Conservation (phyloP, 208 protist species). For the Trypanosoma lewisi region DNA sequence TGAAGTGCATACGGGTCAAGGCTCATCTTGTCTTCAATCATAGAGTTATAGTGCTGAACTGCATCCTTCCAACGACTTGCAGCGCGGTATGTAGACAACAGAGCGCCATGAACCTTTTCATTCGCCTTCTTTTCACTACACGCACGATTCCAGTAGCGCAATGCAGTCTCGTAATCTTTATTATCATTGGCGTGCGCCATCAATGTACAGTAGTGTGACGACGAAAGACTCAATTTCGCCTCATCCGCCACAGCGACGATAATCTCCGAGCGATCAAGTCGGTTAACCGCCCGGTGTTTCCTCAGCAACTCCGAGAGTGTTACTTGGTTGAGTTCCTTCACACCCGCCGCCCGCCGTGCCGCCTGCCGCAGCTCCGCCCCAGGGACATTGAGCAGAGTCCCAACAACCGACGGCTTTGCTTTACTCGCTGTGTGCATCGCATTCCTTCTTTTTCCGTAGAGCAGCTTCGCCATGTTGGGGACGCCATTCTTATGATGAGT, state of each 20-base stretch:
- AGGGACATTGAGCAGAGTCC: conserved; percentile 46
- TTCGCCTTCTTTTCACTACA: conserved; percentile 56
- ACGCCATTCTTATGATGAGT: background rate
- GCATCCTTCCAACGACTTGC: conserved; percentile 65
- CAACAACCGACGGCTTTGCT: conserved; percentile 44
- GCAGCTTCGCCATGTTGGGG: conserved; percentile 58
- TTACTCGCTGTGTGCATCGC: conserved; percentile 50
- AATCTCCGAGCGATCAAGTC: conserved; percentile 71
- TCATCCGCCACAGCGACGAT: conserved; percentile 46
- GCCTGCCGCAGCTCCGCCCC: conserved; percentile 34
- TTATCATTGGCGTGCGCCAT: conserved; percentile 88
- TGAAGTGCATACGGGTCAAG: conserved; percentile 68
- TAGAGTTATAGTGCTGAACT: conserved; percentile 57
- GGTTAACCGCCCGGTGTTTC: conserved; percentile 60
- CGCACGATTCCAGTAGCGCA: conserved; percentile 68
- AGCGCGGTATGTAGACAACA: conserved; percentile 67
- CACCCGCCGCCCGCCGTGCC: conserved; percentile 40
- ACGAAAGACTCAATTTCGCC: conserved; percentile 37
- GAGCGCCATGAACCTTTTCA: conserved; percentile 59
- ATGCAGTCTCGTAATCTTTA: conserved; percentile 43
- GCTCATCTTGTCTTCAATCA: conserved; percentile 64
- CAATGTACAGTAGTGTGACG: conserved; percentile 74
- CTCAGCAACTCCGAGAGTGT: conserved; percentile 51
- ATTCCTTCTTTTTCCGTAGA: conserved; percentile 86
- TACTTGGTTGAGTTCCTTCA: conserved; percentile 55